These are phyloP conservation scores for Globisporangium camurandrum DNA, from an alignment of 352 stramenopile species.

Conservation along the genomic window DNA sequence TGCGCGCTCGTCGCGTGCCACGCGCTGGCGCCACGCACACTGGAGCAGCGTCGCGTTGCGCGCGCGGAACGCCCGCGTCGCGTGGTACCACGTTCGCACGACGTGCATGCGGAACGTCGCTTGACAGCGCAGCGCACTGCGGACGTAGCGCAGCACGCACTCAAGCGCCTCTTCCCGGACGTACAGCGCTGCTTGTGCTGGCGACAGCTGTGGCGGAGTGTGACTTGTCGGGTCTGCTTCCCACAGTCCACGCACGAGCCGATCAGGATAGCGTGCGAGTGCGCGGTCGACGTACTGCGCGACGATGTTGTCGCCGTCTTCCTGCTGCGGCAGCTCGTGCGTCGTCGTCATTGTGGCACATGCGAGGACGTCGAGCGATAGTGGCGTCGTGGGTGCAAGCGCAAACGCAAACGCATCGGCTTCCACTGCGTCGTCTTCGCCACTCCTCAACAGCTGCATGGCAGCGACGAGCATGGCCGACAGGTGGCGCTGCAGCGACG, in stretches of 20 bases:
- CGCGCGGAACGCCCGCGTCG: conserved; percentile 25
- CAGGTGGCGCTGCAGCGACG: conserved; percentile 40
- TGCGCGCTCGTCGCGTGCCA: conserved; percentile 24
- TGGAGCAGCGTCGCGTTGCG: conserved; percentile 39
- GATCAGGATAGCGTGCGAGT: conserved; percentile 27
- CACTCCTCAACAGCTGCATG: not conserved
- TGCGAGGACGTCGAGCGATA: not conserved
- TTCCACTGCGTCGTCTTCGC: not conserved
- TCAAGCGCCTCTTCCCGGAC: conserved; percentile 55
- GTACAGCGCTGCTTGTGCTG: conserved; percentile 57
- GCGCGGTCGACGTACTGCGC: conserved; percentile 17
- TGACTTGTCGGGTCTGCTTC: conserved; percentile 27
- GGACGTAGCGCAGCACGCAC: conserved; percentile 44
- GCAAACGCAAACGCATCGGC: conserved; percentile 3
- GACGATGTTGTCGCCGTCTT: conserved; percentile 7
- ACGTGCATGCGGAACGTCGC: conserved; percentile 52
- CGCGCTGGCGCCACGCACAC: conserved; percentile 38
- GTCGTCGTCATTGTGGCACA: not conserved
- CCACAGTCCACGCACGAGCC: conserved; percentile 50
- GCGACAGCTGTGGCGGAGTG: conserved; percentile 23
- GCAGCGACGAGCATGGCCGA: conserved; percentile 21
- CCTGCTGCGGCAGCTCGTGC: not conserved
- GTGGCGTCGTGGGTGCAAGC: conserved; percentile 19
- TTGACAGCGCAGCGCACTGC: conserved; percentile 38
- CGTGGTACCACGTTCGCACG: conserved; percentile 42